These are phyloP conservation scores for Solanum habrochaites DNA, from an alignment of 257 asterid species.

Conservation along the genomic window DNA sequence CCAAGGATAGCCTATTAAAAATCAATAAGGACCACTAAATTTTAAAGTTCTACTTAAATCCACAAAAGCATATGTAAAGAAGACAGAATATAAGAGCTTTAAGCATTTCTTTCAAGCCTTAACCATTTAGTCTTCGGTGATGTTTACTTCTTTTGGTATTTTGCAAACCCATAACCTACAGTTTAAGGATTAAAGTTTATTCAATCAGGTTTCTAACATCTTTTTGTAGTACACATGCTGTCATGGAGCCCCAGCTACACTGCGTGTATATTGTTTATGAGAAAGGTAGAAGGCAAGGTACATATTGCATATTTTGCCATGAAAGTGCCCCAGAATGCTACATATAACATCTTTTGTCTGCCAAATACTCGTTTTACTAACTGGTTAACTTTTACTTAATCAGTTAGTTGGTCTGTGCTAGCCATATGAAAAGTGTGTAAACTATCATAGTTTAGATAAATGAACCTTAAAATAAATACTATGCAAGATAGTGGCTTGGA, in stretches of 20 bases:
- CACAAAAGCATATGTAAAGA: background rate
- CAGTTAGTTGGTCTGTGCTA: background rate
- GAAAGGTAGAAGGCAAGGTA: background rate
- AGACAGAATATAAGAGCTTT: background rate
- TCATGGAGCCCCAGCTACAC: background rate
- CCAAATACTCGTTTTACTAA: background rate
- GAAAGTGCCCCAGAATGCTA: background rate
- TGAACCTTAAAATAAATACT: background rate
- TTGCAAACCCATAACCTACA: background rate
- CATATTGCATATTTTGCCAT: background rate
- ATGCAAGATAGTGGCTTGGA: background rate
- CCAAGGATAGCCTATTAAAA: constrained; percentile 86
- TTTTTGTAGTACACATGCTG: background rate
- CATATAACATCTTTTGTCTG: background rate
- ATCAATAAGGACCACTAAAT: background rate
- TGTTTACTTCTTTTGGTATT: background rate
- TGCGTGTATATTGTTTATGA: background rate
- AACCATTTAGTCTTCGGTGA: background rate
- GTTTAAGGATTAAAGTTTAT: background rate
- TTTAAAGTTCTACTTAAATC: background rate
- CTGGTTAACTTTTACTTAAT: background rate
- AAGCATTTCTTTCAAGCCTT: background rate
- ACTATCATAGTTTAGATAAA: background rate
- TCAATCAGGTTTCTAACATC: background rate
- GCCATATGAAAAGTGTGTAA: background rate